phyloP scores from a whole-genome alignment of 176 grass and related monocot genomes.

The Dendrocalamus sinicus region DNA sequence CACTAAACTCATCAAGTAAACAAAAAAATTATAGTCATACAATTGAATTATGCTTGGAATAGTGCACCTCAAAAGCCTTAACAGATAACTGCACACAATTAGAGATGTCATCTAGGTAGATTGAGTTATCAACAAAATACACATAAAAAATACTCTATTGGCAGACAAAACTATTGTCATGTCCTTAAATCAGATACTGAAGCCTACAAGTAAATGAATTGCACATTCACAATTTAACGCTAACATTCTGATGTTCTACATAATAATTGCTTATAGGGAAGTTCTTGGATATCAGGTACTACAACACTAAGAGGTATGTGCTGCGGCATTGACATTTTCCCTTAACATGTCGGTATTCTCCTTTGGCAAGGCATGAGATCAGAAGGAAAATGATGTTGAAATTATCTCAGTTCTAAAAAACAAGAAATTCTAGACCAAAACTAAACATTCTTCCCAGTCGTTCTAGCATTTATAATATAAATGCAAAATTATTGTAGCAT shows the following conservation, averaged over 20 bases:
- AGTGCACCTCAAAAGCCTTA: background rate
- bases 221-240: background rate
- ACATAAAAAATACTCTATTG: background rate
- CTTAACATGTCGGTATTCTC: background rate
- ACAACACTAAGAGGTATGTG: slow-evolving; percentile 8
- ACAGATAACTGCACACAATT: background rate
- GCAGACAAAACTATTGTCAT: background rate
- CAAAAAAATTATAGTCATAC: background rate
- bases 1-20: background rate
- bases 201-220: slow-evolving; percentile 11
- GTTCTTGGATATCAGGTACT: background rate
- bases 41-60: slow-evolving; percentile 11
- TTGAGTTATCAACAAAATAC: background rate
- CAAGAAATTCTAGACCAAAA: slow-evolving; percentile 38
- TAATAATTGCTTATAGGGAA: background rate
- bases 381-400: background rate
- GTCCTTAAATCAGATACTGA: background rate
- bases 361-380: background rate
- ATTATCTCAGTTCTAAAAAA: background rate
- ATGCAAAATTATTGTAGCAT: slow-evolving; percentile 52
- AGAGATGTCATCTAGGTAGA: background rate
- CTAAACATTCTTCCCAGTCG: slow-evolving; percentile 30
- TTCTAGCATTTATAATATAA: slow-evolving; percentile 55
- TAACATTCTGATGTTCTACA: slow-evolving; percentile 13
- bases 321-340: slow-evolving; percentile 24